Percentiles rank a stretch among this genome's conserved stretches.
These are phyloP conservation scores for Cubamyces sp. DNA, from an alignment of 768 basidiomycete genomes.

Conservation along the genomic window DNA sequence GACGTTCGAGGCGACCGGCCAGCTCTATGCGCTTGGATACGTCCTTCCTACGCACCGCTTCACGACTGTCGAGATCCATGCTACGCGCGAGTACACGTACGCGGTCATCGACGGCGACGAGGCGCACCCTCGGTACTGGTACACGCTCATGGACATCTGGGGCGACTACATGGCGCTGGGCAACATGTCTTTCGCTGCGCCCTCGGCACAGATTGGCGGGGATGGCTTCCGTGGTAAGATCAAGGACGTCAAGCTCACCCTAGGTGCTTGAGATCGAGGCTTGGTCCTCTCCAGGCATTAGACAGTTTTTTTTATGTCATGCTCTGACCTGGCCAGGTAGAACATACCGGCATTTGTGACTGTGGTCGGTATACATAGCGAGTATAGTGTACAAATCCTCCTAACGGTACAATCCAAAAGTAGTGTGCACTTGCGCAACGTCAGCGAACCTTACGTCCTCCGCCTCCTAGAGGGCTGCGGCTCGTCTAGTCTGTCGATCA, in stretches of 20 bases:
- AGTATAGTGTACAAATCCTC: conserved; percentile 1
- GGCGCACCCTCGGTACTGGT: conserved; percentile 37
- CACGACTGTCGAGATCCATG: conserved; percentile 43
- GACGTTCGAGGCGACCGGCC: conserved; percentile 43
- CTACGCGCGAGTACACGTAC: conserved; percentile 41
- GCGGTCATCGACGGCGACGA: conserved; percentile 36
- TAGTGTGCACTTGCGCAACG: not conserved
- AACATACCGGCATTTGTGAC: too few species aligned
- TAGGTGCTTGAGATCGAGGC: conserved; percentile 14
- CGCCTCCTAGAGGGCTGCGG: not conserved
- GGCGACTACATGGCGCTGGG: conserved; percentile 42
- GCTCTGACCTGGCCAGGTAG: not conserved
- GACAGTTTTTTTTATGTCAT: too few species aligned
- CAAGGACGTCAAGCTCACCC: conserved; percentile 30
- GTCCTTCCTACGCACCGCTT: conserved; percentile 35
- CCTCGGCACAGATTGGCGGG: conserved; percentile 40
- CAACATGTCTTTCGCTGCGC: conserved; percentile 52
- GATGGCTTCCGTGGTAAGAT: conserved; percentile 41
- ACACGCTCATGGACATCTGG: conserved; percentile 45
- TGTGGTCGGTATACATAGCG: not conserved
- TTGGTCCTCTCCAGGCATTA: too few species aligned
- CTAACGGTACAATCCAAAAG: not conserved
- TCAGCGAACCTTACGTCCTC: not conserved
- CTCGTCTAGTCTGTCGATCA: conserved; percentile 3
- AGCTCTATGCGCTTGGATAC: conserved; percentile 41